Base-by-base conservation (phyloP, 805 yeast species). In the Monosporozyma aerobia region DNA sequence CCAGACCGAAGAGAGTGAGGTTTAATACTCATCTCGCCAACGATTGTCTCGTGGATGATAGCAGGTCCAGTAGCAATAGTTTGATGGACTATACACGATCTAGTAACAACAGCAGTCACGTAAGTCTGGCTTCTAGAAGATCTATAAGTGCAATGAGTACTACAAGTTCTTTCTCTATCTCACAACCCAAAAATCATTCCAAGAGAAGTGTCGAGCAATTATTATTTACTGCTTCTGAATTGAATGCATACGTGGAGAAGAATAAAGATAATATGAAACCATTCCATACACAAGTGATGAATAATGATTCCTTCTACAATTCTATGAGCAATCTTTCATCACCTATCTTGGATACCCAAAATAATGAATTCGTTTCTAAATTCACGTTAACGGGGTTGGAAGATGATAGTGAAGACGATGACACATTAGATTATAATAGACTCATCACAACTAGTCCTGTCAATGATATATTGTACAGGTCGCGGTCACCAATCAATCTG, bases 351-450 rank as follows among this genome's bases (percentile, higher is more conserved):
- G 16, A 25, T 14, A 10, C 29, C 3, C 19, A 11, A 35, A 39
- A 43, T 8, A 48, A 19, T 48, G 66, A 63, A 2, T 61, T 66
- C 2, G 52, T 56, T 19, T 63, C 69, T 3, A 65, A 65, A 48
- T 65, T 65, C 40, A 63, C 57, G 19, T 51, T 65, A 44, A 64
- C 67, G 50, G 69, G 62, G n/a, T 47, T 8, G 3, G 45, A 48
- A 11, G 41, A 48, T 27, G 49, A 41, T 37, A n/a, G 30, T 6
- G 44, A 25, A 3, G 49, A 33, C 3, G 35, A 19, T 30, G 44
- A 49, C n/a, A 39, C 30, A 19, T 29, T n/a, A 29, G 39, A 53
- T 35, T n/a, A 35, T 3, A 27, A n/a, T 11, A 44, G 47, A 40
- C 22, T 37, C 41, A 37, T 39, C 30, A 22, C 44, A 27, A 32